Evolutionary conservation across 441 rosid species (phyloP).

Genomic region (Populus hybrid): DNA sequence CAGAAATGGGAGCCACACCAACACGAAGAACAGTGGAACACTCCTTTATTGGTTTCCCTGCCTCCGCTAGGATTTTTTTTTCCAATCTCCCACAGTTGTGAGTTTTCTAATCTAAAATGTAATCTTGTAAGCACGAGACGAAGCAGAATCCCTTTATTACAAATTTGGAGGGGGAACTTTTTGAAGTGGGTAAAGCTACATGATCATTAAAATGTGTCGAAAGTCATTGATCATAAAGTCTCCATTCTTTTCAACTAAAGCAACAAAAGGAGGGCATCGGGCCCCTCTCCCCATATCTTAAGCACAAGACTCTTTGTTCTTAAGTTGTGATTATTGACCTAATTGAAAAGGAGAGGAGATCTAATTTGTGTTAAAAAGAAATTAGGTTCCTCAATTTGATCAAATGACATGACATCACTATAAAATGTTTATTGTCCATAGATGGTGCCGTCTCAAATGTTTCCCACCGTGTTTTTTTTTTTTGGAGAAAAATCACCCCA

Average conservation of each 20-base stretch:
- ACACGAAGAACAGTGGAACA: background rate
- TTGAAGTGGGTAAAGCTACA: slow-evolving; percentile 23
- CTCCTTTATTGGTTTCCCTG: slow-evolving; percentile 1
- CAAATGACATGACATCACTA: slow-evolving; percentile 31
- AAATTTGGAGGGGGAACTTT: slow-evolving; percentile 10
- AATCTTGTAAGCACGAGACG: slow-evolving; percentile 30
- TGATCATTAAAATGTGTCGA: slow-evolving; percentile 16
- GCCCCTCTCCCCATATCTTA: slow-evolving; percentile 19
- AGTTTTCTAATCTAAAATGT: slow-evolving; percentile 6
- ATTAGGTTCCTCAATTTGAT: slow-evolving; percentile 19
- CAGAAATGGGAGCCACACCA: slow-evolving; percentile 24
- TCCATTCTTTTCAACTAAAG: slow-evolving; percentile 20
- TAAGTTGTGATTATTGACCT: slow-evolving; percentile 26
- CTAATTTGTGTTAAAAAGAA: slow-evolving; percentile 15
- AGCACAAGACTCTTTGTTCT: background rate
- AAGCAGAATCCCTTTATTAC: slow-evolving; percentile 23
- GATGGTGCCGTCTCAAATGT: slow-evolving; percentile 20
- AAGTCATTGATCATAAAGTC: slow-evolving; percentile 28
- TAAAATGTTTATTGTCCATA: background rate
- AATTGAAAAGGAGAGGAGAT: slow-evolving; percentile 7
- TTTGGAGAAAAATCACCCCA: no score
- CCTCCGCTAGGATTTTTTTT: background rate
- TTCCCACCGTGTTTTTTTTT: no score
- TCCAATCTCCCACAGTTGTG: background rate
- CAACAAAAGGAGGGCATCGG: slow-evolving; percentile 5